Evolutionary conservation across 2,329 filamentous ascomycete species (phyloP).

Genomic region (Pseudopithomyces chartarum): DNA sequence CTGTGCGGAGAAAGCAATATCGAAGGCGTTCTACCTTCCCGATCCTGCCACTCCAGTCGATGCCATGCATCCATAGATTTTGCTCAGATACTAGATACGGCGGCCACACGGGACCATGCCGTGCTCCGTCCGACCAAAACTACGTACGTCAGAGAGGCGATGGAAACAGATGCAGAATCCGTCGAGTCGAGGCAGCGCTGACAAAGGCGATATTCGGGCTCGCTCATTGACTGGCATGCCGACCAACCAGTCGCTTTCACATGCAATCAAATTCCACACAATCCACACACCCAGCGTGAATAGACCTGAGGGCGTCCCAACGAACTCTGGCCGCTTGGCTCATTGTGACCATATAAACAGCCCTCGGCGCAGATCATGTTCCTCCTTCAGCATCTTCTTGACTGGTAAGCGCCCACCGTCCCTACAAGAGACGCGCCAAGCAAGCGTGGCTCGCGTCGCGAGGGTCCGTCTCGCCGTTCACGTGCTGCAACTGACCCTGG

Average conservation of each 20-base stretch:
- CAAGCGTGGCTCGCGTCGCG: not conserved
- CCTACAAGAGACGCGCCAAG: not conserved
- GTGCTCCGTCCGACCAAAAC: not conserved
- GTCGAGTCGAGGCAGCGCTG: not conserved
- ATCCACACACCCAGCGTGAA: not conserved
- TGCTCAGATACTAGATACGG: too few species aligned
- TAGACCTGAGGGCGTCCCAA: conserved; percentile 4
- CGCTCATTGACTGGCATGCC: not conserved
- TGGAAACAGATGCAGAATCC: not conserved
- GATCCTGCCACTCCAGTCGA: not conserved
- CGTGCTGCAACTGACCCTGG: conserved; percentile 9
- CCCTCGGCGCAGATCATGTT: not conserved
- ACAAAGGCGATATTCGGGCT: not conserved
- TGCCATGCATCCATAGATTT: too few species aligned
- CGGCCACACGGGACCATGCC: not conserved
- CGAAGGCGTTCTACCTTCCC: conserved; percentile 8
- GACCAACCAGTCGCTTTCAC: conserved; percentile 2
- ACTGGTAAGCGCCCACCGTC: not conserved
- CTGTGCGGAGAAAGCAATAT: conserved; percentile 6
- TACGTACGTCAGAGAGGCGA: not conserved
- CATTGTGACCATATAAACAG: not conserved
- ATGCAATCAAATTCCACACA: conserved; percentile 1
- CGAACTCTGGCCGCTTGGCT: not conserved
- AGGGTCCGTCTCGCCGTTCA: conserved; percentile 1
- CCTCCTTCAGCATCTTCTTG: not conserved